Evolutionary conservation across 805 yeast species (phyloP).

Genomic region (Kodamaea kakaduensis): DNA sequence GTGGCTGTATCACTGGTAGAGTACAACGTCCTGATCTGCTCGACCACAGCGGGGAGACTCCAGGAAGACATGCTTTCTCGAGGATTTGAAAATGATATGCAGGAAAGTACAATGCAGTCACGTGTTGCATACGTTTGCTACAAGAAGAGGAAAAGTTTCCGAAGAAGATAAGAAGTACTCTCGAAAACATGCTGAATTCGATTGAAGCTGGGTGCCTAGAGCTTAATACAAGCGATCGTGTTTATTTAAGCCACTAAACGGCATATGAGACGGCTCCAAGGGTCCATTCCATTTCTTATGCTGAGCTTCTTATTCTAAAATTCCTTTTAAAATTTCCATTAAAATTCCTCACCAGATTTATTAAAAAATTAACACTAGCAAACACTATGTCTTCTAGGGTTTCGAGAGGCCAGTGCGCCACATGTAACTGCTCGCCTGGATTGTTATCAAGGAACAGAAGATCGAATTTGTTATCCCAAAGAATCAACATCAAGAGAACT

Average conservation of each 20-base stretch:
- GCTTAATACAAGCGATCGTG: too few relatives aligned
- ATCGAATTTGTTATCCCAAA: slow-evolving; percentile 46
- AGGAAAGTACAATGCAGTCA: background rate
- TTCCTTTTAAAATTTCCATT: slow-evolving; percentile 1
- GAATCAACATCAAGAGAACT: slow-evolving; percentile 25
- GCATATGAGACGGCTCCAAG: too few relatives aligned
- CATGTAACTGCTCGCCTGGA: slow-evolving; percentile 86
- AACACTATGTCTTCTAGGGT: slow-evolving; percentile 7
- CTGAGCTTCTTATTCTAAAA: too few relatives aligned
- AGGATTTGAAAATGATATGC: background rate
- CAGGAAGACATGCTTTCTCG: slow-evolving; percentile 2
- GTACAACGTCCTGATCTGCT: slow-evolving; percentile 41
- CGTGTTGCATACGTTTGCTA: too few relatives aligned
- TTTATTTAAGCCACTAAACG: too few relatives aligned
- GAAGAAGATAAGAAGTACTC: too few relatives aligned
- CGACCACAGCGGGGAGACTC: slow-evolving; percentile 16
- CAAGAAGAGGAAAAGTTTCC: too few relatives aligned
- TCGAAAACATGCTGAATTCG: too few relatives aligned
- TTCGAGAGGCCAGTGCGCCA: slow-evolving; percentile 50
- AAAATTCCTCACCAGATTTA: slow-evolving; percentile 3
- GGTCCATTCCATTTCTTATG: too few relatives aligned
- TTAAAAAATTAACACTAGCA: background rate
- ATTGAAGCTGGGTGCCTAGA: too few relatives aligned
- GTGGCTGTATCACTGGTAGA: slow-evolving; percentile 34
- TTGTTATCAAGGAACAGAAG: slow-evolving; percentile 63